Percentiles rank a stretch among this genome's conserved stretches.
Evolutionary conservation across 805 yeast species (phyloP).

Genomic region (Naumovozyma castellii): DNA sequence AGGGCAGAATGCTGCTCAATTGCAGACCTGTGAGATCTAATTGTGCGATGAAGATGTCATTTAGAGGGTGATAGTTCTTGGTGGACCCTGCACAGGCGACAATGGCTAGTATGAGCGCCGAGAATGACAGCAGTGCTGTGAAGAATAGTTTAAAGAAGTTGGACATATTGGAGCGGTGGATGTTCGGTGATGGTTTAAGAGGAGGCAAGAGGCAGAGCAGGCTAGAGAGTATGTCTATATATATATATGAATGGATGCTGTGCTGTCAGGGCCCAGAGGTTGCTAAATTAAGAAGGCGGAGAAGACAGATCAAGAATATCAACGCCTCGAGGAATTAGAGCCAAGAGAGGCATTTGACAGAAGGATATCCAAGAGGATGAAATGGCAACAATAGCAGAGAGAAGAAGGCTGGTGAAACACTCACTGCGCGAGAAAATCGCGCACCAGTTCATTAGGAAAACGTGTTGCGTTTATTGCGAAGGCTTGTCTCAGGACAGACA

Average conservation of each 20-base stretch:
- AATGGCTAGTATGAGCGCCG: slow-evolving; percentile 38
- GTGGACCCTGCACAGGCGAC: slow-evolving; percentile 47
- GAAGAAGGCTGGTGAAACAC: background rate
- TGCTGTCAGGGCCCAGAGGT: background rate
- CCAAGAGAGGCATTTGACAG: too few relatives aligned
- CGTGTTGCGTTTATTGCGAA: background rate
- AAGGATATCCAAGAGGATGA: too few relatives aligned
- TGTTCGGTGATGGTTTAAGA: background rate
- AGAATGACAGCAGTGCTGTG: slow-evolving; percentile 29
- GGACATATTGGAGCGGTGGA: slow-evolving; percentile 9
- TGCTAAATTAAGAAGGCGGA: background rate
- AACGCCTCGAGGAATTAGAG: background rate
- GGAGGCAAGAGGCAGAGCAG: too few relatives aligned
- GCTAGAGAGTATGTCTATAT: background rate
- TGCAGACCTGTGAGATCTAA: slow-evolving; percentile 34
- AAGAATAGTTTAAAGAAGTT: slow-evolving; percentile 14
- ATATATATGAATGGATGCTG: background rate
- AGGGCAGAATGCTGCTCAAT: slow-evolving; percentile 2
- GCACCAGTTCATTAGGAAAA: background rate
- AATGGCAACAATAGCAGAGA: too few relatives aligned
- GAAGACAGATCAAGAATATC: background rate
- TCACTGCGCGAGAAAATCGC: background rate
- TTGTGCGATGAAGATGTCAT: slow-evolving; percentile 40
- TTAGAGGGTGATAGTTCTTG: slow-evolving; percentile 33
- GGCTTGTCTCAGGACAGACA: too few relatives aligned